Evolutionary conservation across 441 rosid species (phyloP), one percentile per base, ranked within the genome.

Genomic region (Croton setiger): DNA sequence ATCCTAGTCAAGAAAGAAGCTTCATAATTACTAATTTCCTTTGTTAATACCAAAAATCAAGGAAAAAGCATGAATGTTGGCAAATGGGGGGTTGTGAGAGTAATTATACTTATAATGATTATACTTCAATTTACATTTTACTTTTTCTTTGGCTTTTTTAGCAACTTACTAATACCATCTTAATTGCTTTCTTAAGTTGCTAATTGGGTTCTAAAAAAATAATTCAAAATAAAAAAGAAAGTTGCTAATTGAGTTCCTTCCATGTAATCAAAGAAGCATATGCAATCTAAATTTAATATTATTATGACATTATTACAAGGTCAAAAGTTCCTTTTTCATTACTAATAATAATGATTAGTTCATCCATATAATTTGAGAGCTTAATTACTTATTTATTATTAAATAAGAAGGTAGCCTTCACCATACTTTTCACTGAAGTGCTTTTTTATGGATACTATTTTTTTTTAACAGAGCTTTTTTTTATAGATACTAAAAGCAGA

Each of bases 81-180:
- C 73, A 45, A 59, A 68, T 57, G 72, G 57, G 57, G 10, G 45
- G 5, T 47, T 47, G 72, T 75, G 78, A 18, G 35, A 44, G 71
- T 62, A 62, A 74, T 78, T 53, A 74, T 74, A 41, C 39, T 63
- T 48, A 58, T 63, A 58, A 43, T 43, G 12, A 49, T 58, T 11
- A 33, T 14, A 58, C 6, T n/a, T n/a, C n/a, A n/a, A n/a, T n/a
- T n/a, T 64, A 15, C 20, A 10, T 14, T 3, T 51, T 66, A 5
- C n/a, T n/a, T n/a, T 33, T 13, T 52, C 52, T 15, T 20, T 33
- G 37, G 52, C 51, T 53, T 70, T 70, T 65, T 37, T 57, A 60
- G 59, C 65, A 4, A 4, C 41, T 37, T 37, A 52, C 39, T 60
- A 33, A 60, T 53, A 52, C 41, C 9, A 6, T 48, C 12, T 51